Evolutionary conservation across 1,284 basidiomycete species (phyloP).

Genomic region (Baeospora myosura): DNA sequence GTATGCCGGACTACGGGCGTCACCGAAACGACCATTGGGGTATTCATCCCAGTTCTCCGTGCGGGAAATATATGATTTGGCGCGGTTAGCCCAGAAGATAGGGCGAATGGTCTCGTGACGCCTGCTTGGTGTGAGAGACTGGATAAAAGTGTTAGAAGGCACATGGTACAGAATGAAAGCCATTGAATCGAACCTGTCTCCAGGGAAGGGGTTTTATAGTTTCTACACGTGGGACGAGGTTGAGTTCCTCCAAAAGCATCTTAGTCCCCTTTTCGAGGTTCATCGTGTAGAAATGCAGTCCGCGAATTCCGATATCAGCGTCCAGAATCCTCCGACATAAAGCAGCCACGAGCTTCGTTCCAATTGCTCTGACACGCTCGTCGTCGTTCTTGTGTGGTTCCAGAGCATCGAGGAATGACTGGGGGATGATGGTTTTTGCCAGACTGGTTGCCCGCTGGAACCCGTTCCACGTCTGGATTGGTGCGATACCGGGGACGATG

Average conservation of each 20-base stretch:
- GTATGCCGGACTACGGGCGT: slow-evolving; percentile 93
- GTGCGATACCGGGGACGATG: slow-evolving; percentile 94
- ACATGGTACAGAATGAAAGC: slow-evolving; percentile 6
- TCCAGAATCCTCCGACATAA: slow-evolving; percentile 79
- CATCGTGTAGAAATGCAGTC: slow-evolving; percentile 96
- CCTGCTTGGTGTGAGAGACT: slow-evolving; percentile 85
- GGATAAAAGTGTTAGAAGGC: slow-evolving; percentile 9
- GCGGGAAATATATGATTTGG: slow-evolving; percentile 85
- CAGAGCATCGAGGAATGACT: slow-evolving; percentile 71
- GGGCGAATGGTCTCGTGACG: slow-evolving; percentile 87
- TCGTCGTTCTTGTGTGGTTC: slow-evolving; percentile 90
- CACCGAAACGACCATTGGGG: slow-evolving; percentile 97
- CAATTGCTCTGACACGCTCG: slow-evolving; percentile 83
- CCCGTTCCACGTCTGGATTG: slow-evolving; percentile 97
- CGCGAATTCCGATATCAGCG: slow-evolving; percentile 76
- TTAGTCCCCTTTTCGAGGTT: slow-evolving; percentile 95
- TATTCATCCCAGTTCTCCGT: slow-evolving; percentile 99
- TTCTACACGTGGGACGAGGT: slow-evolving; percentile 78
- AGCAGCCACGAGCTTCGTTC: slow-evolving; percentile 82
- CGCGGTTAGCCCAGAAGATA: slow-evolving; percentile 93
- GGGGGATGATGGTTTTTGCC: slow-evolving; percentile 81
- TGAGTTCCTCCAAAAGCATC: slow-evolving; percentile 85
- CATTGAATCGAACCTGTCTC: slow-evolving; percentile 60
- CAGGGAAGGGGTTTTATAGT: slow-evolving; percentile 87
- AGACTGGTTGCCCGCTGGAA: slow-evolving; percentile 89